Base-by-base conservation (phyloP, 768 basidiomycete genomes). In the Sporobolomyces roseus region DNA sequence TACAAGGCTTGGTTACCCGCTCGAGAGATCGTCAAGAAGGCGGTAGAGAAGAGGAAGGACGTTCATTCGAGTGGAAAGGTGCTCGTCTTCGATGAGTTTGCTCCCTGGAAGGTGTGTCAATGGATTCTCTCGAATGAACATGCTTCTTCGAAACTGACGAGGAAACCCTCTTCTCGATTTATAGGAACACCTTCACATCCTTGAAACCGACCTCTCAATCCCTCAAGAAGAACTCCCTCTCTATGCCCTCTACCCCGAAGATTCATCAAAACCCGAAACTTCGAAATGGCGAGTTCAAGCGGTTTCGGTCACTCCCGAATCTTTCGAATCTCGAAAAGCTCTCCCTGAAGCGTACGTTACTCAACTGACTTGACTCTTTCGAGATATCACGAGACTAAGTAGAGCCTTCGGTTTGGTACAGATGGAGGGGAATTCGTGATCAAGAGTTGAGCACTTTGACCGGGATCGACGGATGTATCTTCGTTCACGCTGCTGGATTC, bases 401-500 rank as follows among this genome's bases (percentile, higher is more conserved):
- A 41, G 38, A 17, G 9, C 10, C 17, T 9, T 9, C 9, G 17
- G 17, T 41, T 46, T 51, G 32, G 1, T n/a, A 5, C 51, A 80
- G 80, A 17, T 99, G 96, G 96, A 84, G 93, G 69, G 96, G 96
- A 9, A 79, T 92, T 45, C 83, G 96, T 53, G 94, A 98, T 78
- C 88, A 90, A 14, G 83, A 84, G 51, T 81, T 99, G 46, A 88
- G 87, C 53, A 80, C 84, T 71, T 79, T 84, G 10, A 85, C 85
- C 21, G 90, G 91, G 3, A 85, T 97, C 67, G 84, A 85, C 0
- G 91, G 87, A 2, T 84, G 93, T 59, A 85, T 96, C 61, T 99
- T 99, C 76, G 86, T 93, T 30, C 96, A 99, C 79, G 91, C 93
- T 1, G 89, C 88, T 66, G 96, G 96, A 12, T 99, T 99, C 78